Evolutionary conservation across 2,329 filamentous ascomycete species (phyloP), one percentile per base, ranked within the genome.

Genomic region (Malbranchea zuffiana): DNA sequence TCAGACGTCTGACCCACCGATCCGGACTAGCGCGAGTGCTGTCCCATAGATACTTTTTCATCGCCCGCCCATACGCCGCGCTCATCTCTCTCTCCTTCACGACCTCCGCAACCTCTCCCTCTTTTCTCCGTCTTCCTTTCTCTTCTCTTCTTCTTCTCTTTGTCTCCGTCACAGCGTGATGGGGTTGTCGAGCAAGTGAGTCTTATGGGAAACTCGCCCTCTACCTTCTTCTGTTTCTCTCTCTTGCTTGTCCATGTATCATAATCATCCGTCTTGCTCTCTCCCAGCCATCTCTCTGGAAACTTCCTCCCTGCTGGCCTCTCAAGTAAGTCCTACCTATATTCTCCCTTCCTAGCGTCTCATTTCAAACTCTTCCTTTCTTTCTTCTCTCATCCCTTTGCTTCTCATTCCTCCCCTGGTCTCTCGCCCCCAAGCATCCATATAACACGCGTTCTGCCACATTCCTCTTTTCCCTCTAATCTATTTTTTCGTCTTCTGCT

Each of bases 131-230:
- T 43, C 37, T 43, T 42, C 24, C 26, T 39, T 35, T 42, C 27
- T 37, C 37, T 50, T 51, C 52, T 46, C 39, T 43, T 44, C 41
- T 38, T 45, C 40, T 39, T 42, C 42, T 33, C 37, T 27, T 38
- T 37, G 34, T 41, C 37, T 35, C 35, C n/a, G n/a, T n/a, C n/a
- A n/a, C n/a, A n/a, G n/a, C n/a, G n/a, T n/a, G n/a, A n/a, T n/a
- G n/a, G n/a, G n/a, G n/a, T n/a, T n/a, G n/a, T n/a, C n/a, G n/a
- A n/a, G n/a, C n/a, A n/a, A n/a, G n/a, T n/a, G n/a, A n/a, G n/a
- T n/a, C n/a, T n/a, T n/a, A n/a, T n/a, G n/a, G n/a, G n/a, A n/a
- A n/a, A n/a, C n/a, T n/a, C n/a, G n/a, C n/a, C n/a, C n/a, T n/a
- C n/a, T n/a, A n/a, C n/a, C n/a, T n/a, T n/a, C n/a, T n/a, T n/a